These are phyloP conservation scores for Saccharum spontaneum DNA, from an alignment of 176 grass and related monocot species.

Conservation along the genomic window DNA sequence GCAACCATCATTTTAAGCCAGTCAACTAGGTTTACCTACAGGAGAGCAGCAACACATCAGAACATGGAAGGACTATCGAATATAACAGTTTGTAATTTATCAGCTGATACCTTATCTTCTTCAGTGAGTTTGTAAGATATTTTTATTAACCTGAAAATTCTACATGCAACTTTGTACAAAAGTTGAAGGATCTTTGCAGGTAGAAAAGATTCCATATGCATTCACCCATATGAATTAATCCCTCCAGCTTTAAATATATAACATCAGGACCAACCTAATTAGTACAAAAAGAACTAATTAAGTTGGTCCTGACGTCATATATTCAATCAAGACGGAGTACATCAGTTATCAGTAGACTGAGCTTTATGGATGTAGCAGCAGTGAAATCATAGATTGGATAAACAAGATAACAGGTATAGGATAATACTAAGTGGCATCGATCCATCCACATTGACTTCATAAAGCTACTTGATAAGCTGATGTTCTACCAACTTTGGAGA, in stretches of 20 bases:
- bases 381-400: neutral
- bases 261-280: neutral
- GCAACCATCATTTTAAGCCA: constrained; percentile 99
- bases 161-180: neutral
- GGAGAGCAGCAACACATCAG: constrained; percentile 2
- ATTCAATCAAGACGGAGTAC: neutral
- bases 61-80: neutral
- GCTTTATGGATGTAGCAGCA: neutral
- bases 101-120: neutral
- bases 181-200: neutral
- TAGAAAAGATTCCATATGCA: neutral
- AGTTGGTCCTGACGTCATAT: neutral
- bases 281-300: neutral
- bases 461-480: neutral
- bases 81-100: neutral
- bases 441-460: neutral
- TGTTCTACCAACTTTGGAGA: neutral
- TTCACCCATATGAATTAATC: neutral
- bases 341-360: neutral
- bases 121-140: neutral
- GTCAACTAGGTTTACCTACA: constrained; percentile 97
- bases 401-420: neutral
- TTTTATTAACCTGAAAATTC: neutral
- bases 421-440: neutral
- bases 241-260: neutral